Evolutionary conservation across 1,284 basidiomycete genomes (phyloP), one percentile per base, ranked within the genome.

Genomic region (Austroboletus rostrupii): DNA sequence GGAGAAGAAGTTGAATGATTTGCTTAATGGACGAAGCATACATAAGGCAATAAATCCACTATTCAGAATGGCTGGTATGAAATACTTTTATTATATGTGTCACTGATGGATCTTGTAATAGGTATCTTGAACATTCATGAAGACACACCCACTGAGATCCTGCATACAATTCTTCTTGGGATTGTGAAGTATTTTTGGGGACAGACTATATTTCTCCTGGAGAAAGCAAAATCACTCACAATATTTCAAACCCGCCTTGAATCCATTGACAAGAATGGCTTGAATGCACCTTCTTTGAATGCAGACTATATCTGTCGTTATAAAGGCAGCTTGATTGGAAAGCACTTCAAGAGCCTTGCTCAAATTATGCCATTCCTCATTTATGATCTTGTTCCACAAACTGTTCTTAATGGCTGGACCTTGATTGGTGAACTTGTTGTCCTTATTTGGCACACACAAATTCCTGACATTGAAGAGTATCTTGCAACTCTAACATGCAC

Each of bases 141-240:
- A 2, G 68, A 71, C 32, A 70, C 64, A 0, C 69, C 69, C 0
- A 60, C 57, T 0, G 66, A 71, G 45, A 57, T 60, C 7, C 54
- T 70, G 0, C 68, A 71, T 33, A 69, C 64, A 0, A 45, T 63
- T 17, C 59, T 70, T 2, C 58, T 70, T 0, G 66, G 68, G 1
- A 49, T 67, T 0, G 61, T 68, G 1, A 71, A 70, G 41, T 71
- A 70, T 33, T 61, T 64, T 32, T 70, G 68, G 67, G 58, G 55
- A 0, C 62, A 70, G 37, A 62, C 61, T 0, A 48, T 62, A 0
- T 58, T 33, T 33, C 20, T 61, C 3, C 43, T 68, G 0, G 50
- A 62, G 9, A 67, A 66, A 48, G 14, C 42, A 0, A 46, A 60
- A 0, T 11, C 48, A 0, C 50, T 66, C 13, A 21, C 31, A 1